Conservation (phyloP, 768 basidiomycete genomes). For the Chlorophyllum brunneum region DNA sequence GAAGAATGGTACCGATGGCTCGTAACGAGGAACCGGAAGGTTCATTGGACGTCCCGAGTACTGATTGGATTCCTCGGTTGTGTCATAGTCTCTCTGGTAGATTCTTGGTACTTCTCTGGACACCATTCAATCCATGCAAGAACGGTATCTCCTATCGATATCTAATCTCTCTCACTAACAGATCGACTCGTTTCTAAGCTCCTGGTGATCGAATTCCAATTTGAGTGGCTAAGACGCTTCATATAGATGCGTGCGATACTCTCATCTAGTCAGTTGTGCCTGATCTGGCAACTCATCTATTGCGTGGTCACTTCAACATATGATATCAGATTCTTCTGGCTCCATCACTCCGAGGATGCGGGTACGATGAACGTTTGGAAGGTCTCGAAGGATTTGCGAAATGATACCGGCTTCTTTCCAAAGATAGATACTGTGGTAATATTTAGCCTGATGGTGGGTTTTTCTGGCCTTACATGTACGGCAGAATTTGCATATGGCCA, state of each 20-base stretch:
- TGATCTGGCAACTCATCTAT: neutral
- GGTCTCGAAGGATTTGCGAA: neutral
- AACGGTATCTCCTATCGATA: constrained; percentile 1
- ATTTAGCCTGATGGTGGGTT: neutral
- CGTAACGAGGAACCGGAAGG: too few relatives aligned
- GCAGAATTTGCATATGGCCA: neutral
- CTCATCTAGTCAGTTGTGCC: neutral
- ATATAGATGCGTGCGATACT: neutral
- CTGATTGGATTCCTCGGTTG: neutral
- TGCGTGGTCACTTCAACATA: neutral
- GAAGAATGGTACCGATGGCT: too few relatives aligned
- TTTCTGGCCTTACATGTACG: neutral
- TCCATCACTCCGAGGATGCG: neutral
- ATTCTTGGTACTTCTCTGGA: neutral
- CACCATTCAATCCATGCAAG: neutral
- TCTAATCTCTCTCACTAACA: neutral
- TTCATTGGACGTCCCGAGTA: too few relatives aligned
- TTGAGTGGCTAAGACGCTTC: neutral
- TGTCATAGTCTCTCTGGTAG: too few relatives aligned
- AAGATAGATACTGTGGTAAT: constrained; percentile 6
- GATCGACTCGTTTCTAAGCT: neutral
- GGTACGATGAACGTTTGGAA: neutral
- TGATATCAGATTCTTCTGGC: neutral
- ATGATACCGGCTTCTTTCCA: neutral
- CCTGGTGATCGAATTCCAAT: neutral